phyloP scores from a whole-genome alignment of 768 basidiomycete species.

The Strobilomyces dryophilus region DNA sequence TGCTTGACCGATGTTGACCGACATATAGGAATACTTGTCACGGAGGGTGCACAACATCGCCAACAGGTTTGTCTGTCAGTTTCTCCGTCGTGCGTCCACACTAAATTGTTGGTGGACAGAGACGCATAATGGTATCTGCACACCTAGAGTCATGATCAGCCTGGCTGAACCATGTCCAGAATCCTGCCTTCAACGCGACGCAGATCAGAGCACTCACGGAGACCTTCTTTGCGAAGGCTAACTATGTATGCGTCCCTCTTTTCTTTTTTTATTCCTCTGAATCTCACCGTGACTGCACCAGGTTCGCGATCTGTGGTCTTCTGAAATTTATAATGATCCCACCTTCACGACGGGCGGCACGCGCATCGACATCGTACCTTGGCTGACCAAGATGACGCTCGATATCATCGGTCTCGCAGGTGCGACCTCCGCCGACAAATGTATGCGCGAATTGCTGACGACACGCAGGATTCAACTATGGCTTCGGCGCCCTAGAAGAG shows the following conservation, averaged over 20 bases:
- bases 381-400: conserved; percentile 35
- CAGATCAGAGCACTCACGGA: conserved; percentile 56
- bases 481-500: conserved; percentile 31
- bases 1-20: background rate
- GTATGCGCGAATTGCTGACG: background rate
- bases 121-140: conserved; percentile 28
- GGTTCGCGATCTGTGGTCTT: conserved; percentile 49
- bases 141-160: background rate
- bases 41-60: conserved; percentile 38
- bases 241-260: background rate
- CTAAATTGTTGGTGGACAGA: conserved; percentile 4
- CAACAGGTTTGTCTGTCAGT: conserved; percentile 32
- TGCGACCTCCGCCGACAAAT: conserved; percentile 3
- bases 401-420: conserved; percentile 43
- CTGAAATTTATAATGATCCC: conserved; percentile 30
- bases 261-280: background rate
- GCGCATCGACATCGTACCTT: conserved; percentile 31
- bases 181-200: conserved; percentile 60
- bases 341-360: conserved; percentile 10
- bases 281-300: background rate
- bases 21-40: conserved; percentile 45
- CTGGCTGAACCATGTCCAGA: conserved; percentile 31
- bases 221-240: conserved; percentile 54
- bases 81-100: background rate
- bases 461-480: conserved; percentile 35